Base-by-base conservation (phyloP, 192 early-diverging fungal species). In the Geosiphon pyriformis region DNA sequence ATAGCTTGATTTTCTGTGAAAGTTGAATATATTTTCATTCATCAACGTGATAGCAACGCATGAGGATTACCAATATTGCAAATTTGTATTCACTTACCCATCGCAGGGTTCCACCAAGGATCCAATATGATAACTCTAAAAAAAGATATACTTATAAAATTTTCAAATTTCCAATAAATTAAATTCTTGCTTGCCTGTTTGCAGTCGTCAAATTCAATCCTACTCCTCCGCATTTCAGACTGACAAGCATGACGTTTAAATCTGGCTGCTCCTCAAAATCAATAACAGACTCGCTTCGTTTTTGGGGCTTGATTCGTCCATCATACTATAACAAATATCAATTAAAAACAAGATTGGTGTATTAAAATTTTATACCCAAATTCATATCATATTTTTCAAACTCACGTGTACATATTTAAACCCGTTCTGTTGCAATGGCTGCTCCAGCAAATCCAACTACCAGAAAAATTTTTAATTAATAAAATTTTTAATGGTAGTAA, bases 181-280 rank as follows among this genome's bases (percentile, higher is more conserved):
- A n/a, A n/a, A n/a, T n/a, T n/a, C n/a, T n/a, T n/a, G n/a, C n/a
- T n/a, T n/a, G 72, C 81, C 42, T 79, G 74, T 83, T 89, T 0
- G 87, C 87, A 3, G 65, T 71, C 10, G 76, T 79, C 18, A 90
- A 63, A 61, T 94, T 94, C 22, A 92, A 73, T 11, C 89, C 92
- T 56, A 89, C 42, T 20, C 60, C 60, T 12, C 60, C 90, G 47
- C 86, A 88, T 61, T 87, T 87, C 30, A 85, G 74, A 59, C 86
- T 87, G 31, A 89, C 76, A 7, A 93, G 70, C 64, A 93, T 69
- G 0, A 91, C 51, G 1, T 60, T 66, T 17, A 65, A 63, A 0
- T 54, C 50, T 1, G 78, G 70, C 31, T 86, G 74, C 15, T 69
- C 59, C 8, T 29, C 61, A 49, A 88, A 79, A 18, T 55, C 56